These are phyloP conservation scores for Elsinoe necatrix DNA, from an alignment of 2,329 filamentous ascomycete species.

Conservation along the genomic window DNA sequence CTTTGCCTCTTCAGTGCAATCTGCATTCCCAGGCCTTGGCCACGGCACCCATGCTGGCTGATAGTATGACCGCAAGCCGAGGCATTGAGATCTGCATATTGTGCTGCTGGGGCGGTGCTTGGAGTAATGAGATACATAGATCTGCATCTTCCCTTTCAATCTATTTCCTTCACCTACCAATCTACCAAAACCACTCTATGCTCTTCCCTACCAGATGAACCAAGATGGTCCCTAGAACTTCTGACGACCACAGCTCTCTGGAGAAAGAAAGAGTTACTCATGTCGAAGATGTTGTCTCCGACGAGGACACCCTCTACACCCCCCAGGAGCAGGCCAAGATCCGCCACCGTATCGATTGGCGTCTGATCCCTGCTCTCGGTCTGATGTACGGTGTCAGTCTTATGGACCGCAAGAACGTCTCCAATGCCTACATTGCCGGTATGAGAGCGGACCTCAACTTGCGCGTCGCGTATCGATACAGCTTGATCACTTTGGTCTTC, in stretches of 20 bases:
- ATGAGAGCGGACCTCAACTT: conserved; percentile 29
- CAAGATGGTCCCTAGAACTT: conserved; percentile 3
- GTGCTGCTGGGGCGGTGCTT: background rate
- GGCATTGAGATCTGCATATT: background rate
- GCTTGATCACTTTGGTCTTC: conserved; percentile 57
- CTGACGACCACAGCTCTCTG: background rate
- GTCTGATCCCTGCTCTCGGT: conserved; percentile 41
- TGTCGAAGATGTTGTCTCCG: background rate
- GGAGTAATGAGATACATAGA: conserved; percentile 1
- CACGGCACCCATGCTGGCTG: background rate
- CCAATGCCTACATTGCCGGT: conserved; percentile 30
- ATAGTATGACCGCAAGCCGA: background rate
- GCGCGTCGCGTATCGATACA: conserved; percentile 25
- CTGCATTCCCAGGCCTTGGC: background rate
- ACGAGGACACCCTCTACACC: conserved; percentile 25
- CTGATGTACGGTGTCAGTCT: conserved; percentile 31
- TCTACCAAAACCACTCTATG: background rate
- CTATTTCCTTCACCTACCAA: background rate
- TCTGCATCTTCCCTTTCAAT: background rate
- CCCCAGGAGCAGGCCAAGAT: conserved; percentile 58
- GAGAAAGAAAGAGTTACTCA: conserved; percentile 5
- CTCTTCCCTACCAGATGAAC: background rate
- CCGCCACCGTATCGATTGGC: conserved; percentile 58
- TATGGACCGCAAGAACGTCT: conserved; percentile 29
- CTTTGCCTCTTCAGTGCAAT: background rate